These are phyloP conservation scores for Xylariaceae sp. DNA, from an alignment of 2,329 filamentous ascomycete genomes.

Conservation along the genomic window DNA sequence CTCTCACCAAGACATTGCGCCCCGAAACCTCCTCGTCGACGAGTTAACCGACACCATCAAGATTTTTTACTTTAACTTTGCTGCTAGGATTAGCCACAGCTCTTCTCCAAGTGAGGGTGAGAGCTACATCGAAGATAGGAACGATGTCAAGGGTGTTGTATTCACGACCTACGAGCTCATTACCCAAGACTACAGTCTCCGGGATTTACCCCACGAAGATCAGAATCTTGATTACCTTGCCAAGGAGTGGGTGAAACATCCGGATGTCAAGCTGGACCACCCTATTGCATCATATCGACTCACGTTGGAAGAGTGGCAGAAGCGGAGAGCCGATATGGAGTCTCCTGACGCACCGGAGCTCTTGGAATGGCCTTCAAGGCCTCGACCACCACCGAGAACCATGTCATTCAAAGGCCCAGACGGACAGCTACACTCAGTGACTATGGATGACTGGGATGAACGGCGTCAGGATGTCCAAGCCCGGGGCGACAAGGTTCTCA, in stretches of 20 bases:
- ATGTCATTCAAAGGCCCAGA: not conserved
- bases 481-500: conserved; percentile 15
- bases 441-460: not conserved
- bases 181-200: not conserved
- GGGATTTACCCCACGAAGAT: not conserved
- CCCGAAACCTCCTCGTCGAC: conserved; percentile 1
- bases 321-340: conserved; percentile 11
- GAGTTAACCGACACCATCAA: not conserved
- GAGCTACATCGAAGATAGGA: not conserved
- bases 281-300: conserved; percentile 21
- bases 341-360: conserved; percentile 16
- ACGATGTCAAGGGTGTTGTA: conserved; percentile 1
- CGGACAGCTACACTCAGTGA: not conserved
- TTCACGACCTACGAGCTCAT: conserved; percentile 1
- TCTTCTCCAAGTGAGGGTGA: no score
- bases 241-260: conserved; percentile 30
- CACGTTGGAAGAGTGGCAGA: conserved; percentile 26
- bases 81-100: no score
- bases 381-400: conserved; percentile 3
- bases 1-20: conserved; percentile 1
- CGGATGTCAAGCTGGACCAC: conserved; percentile 31
- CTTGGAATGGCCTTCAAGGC: conserved; percentile 25
- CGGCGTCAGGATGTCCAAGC: conserved; percentile 5
- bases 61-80: not conserved
- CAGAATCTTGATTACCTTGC: conserved; percentile 8